Base-by-base conservation (phyloP, 257 asterid species). In the Fraxinus pennsylvanica region DNA sequence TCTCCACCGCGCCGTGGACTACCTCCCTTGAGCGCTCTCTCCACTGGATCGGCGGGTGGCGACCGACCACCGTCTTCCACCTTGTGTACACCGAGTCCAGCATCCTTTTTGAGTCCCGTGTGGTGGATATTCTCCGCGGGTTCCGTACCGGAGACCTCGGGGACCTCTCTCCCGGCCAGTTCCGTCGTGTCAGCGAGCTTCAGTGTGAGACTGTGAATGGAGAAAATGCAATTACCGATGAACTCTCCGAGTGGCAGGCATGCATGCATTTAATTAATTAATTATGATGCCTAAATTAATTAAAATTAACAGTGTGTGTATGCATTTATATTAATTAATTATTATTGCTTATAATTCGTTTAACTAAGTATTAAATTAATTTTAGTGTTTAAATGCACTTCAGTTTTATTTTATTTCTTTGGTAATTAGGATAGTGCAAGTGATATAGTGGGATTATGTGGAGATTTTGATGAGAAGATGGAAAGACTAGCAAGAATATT, bases 31-130 rank as follows among this genome's bases (percentile, higher is more conserved):
- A 94, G 80, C 86, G 92, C 2, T 90, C 96, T 1, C 91, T 94
- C 68, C 90, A 87, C 38, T 94, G 97, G 97, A 87, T 94, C 66
- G 90, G 90, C 4, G 98, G 98, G 0, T 92, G 97, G 97, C 87
- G 98, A 0, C 97, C 98, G 41, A 94, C 97, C 83, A 91, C 96
- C 30, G 93, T 92, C 19, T 92, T 89, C 80, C 98, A 94, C 86
- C 82, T 94, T 27, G 71, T 92, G 15, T 94, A 94, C 81, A 86
- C 98, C 0, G 97, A 94, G 82, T 84, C 93, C 1, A 89, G 97
- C 88, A 87, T 94, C 63, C 77, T 87, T 19, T 92, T 94, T 43
- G 97, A 94, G 88, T 78, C 91, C n/a, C 96, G 87, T 50, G 89
- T 92, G 21, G 57, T 84, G n/a, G 92, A 92, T 3, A 88, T 90